These are phyloP conservation scores for Cystobasidium sp. DNA, from an alignment of 1,284 basidiomycete species.

Conservation along the genomic window DNA sequence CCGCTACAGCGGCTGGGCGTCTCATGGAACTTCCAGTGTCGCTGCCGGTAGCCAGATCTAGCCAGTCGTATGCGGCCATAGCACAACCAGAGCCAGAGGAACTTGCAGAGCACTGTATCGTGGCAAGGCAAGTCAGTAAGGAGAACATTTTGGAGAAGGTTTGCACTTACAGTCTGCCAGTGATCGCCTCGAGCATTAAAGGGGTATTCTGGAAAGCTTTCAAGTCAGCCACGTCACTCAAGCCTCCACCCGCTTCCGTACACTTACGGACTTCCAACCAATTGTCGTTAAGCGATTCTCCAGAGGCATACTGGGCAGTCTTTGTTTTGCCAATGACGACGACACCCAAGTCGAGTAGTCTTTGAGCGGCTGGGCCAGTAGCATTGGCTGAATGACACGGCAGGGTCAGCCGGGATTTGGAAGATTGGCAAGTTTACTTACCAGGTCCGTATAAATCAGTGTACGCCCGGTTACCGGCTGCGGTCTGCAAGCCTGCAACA, in stretches of 20 bases:
- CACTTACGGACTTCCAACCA: slow-evolving; percentile 14
- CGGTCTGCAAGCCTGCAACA: background rate
- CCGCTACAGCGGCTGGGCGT: background rate
- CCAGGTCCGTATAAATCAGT: slow-evolving; percentile 1
- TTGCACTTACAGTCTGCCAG: background rate
- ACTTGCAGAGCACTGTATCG: slow-evolving; percentile 1
- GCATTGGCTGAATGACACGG: background rate
- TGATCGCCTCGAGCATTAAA: slow-evolving; percentile 10
- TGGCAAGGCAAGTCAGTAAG: background rate
- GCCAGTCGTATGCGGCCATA: slow-evolving; percentile 13
- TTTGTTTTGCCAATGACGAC: slow-evolving; percentile 1
- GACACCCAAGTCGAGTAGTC: slow-evolving; percentile 5
- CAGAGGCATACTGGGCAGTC: slow-evolving; percentile 7
- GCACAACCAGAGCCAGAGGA: background rate
- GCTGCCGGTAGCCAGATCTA: background rate
- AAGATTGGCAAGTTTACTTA: background rate
- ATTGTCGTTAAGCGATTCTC: background rate
- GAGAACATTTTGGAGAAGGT: background rate
- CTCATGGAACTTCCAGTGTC: slow-evolving; percentile 9
- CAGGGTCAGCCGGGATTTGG: background rate
- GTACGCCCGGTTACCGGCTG: background rate
- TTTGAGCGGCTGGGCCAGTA: slow-evolving; percentile 9
- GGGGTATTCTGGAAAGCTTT: background rate
- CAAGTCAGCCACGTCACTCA: background rate
- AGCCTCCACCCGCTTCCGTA: background rate